A percentile compares a stretch with the other conserved stretches of the same genome.
Conservation (phyloP, 2,329 filamentous ascomycete genomes). For the Zalaria obscura region DNA sequence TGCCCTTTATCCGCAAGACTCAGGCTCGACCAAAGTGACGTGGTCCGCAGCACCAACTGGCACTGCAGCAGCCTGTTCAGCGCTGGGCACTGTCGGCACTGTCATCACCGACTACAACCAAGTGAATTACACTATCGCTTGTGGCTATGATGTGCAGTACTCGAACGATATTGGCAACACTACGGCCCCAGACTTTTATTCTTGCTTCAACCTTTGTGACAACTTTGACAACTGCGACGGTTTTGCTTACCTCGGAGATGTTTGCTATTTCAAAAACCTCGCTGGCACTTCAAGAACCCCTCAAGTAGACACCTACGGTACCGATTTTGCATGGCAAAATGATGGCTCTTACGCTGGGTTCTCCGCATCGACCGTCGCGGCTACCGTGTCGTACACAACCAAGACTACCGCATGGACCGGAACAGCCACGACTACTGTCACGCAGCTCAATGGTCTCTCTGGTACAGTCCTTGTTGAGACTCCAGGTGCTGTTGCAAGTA, state of each 20-base stretch:
- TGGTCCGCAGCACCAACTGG: constrained; percentile 6
- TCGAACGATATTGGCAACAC: constrained; percentile 5
- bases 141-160: constrained; percentile 7
- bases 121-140: constrained; percentile 6
- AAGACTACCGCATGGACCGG: constrained; percentile 5
- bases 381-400: constrained; percentile 2
- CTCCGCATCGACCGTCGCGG: constrained; percentile 2
- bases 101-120: constrained; percentile 2
- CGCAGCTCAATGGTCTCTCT: constrained; percentile 2
- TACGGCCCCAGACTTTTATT: constrained; percentile 7
- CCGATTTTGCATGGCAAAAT: constrained; percentile 5
- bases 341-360: constrained; percentile 5
- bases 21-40: constrained; percentile 1
- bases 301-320: constrained; percentile 5
- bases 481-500: constrained; percentile 1
- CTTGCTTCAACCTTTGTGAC: constrained; percentile 8
- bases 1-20: constrained; percentile 6
- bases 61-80: constrained; percentile 3
- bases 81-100: constrained; percentile 4
- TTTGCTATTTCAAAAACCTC: constrained; percentile 8
- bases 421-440: constrained; percentile 1
- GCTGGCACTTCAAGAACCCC: constrained; percentile 3
- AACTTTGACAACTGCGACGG: constrained; percentile 4
- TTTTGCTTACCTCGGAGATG: constrained; percentile 6
- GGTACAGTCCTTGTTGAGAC: constrained; percentile 5